Conservation (phyloP, 805 yeast genomes). For the Groenewaldozyma tartarivorans region DNA sequence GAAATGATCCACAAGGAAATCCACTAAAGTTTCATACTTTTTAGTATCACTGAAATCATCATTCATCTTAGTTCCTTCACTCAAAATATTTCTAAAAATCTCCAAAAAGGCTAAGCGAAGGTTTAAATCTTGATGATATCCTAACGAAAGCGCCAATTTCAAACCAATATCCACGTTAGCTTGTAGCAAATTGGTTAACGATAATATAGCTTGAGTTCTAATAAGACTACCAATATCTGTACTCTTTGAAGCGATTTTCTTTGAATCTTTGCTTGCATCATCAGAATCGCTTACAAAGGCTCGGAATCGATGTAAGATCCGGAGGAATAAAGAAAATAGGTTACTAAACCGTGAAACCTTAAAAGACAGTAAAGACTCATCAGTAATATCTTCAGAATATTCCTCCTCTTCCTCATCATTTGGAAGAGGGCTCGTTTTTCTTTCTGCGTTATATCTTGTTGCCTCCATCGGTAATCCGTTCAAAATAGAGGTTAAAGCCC, state of each 20-base stretch:
- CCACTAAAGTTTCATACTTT: conserved; percentile 18
- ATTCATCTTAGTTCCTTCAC: conserved; percentile 25
- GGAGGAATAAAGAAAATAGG: conserved; percentile 39
- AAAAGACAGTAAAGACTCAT: conserved; percentile 16
- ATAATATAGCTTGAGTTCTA: conserved; percentile 52
- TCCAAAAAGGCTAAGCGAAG: conserved; percentile 66
- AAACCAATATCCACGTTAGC: conserved; percentile 72
- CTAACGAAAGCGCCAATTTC: conserved; percentile 66
- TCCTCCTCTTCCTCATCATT: not conserved
- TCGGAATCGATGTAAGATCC: conserved; percentile 34
- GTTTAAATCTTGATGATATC: conserved; percentile 57
- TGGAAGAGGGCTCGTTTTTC: not conserved
- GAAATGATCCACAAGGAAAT: conserved; percentile 13
- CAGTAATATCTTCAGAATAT: not conserved
- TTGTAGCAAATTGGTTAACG: conserved; percentile 59
- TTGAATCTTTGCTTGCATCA: conserved; percentile 5
- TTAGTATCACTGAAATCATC: conserved; percentile 14
- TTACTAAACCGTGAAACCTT: conserved; percentile 37
- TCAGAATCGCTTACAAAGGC: conserved; percentile 13
- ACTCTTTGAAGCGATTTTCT: conserved; percentile 1
- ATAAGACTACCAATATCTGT: conserved; percentile 22
- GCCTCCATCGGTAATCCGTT: conserved; percentile 15
- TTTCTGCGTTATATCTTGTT: conserved; percentile 20
- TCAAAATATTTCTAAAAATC: conserved; percentile 61
- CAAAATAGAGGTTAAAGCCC: conserved; percentile 13